Evolutionary conservation across 805 yeast species (phyloP), one percentile per base, ranked within the genome.

Genomic region (Naumovozyma baii): DNA sequence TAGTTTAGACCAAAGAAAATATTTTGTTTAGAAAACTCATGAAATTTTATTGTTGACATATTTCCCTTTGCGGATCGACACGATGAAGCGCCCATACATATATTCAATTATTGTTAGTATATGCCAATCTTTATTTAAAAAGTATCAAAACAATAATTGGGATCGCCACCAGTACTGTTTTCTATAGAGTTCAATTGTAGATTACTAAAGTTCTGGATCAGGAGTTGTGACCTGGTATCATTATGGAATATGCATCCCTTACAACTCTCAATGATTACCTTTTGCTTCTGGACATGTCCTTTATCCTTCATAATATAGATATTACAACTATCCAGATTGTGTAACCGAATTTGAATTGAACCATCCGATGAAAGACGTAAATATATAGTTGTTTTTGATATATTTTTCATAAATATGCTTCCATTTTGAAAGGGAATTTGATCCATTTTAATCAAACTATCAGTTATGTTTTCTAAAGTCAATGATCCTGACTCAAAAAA

Each of bases 181-280:
- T 7, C 10, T 10, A 22, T 22, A 7, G 26, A 10, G 2, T 34
- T 17, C 18, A 34, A 31, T 4, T 35, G 34, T 18, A 54, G 28
- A 26, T 50, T 39, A 28, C 48, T 50, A 31, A 59, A 59, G 37
- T 57, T 51, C 30, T 56, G 53, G 12, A 59, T 46, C 2, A 20
- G 18, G 15, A 55, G 12, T 7, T 34, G 25, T 3, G 45, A 25
- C 33, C 46, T 35, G 12, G 51, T 43, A 16, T 37, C 18, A 19
- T 31, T 34, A 32, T 52, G 54, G 38, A 59, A 53, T 12, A 36
- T 37, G 19, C 56, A 54, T 5, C 49, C 37, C 12, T 39, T 7
- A 30, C 53, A 53, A 38, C 50, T 40, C 36, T 59, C 64, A 9
- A 59, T 40, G 3, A 57, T 40, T 3, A 59, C 47, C 8, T 43